phyloP scores from a whole-genome alignment of 805 yeast genomes.

The Pichia manshurica region DNA sequence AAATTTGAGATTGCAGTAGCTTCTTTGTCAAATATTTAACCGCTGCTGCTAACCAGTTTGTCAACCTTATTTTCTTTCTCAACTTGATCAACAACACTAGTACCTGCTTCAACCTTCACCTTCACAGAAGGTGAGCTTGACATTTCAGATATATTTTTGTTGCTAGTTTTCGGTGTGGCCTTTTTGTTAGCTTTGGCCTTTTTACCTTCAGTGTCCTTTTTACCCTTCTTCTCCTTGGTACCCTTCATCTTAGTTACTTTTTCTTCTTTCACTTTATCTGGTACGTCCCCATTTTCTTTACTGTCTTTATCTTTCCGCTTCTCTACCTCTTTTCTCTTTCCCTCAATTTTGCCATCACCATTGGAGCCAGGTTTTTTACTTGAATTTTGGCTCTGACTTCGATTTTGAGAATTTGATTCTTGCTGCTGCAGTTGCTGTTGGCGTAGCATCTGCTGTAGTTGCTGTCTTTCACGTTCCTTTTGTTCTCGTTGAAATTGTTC shows the following conservation, averaged over 20 bases:
- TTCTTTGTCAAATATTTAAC: no score
- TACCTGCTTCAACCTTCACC: conserved; percentile 4
- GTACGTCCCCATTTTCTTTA: neutral
- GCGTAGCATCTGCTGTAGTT: conserved; percentile 1
- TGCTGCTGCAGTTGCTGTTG: conserved; percentile 3
- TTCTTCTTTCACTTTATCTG: neutral
- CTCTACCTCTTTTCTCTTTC: neutral
- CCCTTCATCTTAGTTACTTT: neutral
- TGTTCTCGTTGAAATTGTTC: conserved; percentile 20
- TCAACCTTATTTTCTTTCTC: conserved; percentile 8
- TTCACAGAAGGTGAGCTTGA: conserved; percentile 6
- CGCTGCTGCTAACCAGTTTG: conserved; percentile 1
- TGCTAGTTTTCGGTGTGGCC: conserved; percentile 5
- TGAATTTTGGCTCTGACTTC: neutral
- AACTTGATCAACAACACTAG: neutral
- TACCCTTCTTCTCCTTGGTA: conserved; percentile 8
- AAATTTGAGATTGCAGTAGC: no score
- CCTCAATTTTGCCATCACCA: neutral
- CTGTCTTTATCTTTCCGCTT: neutral
- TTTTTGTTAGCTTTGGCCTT: conserved; percentile 4
- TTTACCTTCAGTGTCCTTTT: conserved; percentile 7
- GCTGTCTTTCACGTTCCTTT: conserved; percentile 17
- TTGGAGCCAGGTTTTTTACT: neutral
- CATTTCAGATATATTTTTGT: conserved; percentile 1
- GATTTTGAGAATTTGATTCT: neutral